A percentile compares a stretch with the other conserved stretches of the same genome.
Conservation (phyloP, 2,329 filamentous ascomycete genomes). For the Xylaria hypoxylon region DNA sequence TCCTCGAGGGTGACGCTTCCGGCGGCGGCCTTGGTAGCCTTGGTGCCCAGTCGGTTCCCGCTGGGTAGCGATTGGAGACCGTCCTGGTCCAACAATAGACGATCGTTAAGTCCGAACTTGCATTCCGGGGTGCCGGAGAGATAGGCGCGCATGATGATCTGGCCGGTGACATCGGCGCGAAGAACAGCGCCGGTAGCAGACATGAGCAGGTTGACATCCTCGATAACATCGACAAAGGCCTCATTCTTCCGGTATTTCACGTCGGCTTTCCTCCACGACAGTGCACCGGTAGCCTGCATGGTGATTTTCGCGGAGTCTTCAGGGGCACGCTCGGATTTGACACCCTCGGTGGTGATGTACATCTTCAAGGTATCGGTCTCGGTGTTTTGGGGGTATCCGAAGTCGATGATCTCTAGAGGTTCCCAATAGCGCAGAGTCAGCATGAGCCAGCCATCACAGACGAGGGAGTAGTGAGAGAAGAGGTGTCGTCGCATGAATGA, state of each 20-base stretch:
- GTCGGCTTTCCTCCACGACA: slow-evolving; percentile 96
- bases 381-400: slow-evolving; percentile 98
- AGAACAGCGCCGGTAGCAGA: slow-evolving; percentile 96
- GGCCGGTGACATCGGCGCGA: slow-evolving; percentile 94
- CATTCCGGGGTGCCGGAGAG: slow-evolving; percentile 96
- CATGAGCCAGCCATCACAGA: not conserved
- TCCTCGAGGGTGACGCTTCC: slow-evolving; percentile 96
- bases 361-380: slow-evolving; percentile 99
- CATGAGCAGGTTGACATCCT: slow-evolving; percentile 98
- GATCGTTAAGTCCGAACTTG: slow-evolving; percentile 98
- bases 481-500: not conserved
- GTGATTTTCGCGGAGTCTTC: slow-evolving; percentile 98
- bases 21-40: slow-evolving; percentile 93
- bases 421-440: slow-evolving; percentile 11
- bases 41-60: slow-evolving; percentile 82
- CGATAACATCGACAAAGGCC: slow-evolving; percentile 98
- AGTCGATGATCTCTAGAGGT: slow-evolving; percentile 91
- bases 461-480: too few relatives aligned
- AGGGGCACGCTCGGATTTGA: slow-evolving; percentile 87
- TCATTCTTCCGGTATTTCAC: slow-evolving; percentile 99
- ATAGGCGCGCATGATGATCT: slow-evolving; percentile 99
- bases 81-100: slow-evolving; percentile 86
- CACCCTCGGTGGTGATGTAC: slow-evolving; percentile 99
- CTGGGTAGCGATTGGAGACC: slow-evolving; percentile 73
- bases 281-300: slow-evolving; percentile 97